These are phyloP conservation scores for Pseudogymnoascus sp. DNA, from an alignment of 2,329 filamentous ascomycete genomes.

Conservation along the genomic window DNA sequence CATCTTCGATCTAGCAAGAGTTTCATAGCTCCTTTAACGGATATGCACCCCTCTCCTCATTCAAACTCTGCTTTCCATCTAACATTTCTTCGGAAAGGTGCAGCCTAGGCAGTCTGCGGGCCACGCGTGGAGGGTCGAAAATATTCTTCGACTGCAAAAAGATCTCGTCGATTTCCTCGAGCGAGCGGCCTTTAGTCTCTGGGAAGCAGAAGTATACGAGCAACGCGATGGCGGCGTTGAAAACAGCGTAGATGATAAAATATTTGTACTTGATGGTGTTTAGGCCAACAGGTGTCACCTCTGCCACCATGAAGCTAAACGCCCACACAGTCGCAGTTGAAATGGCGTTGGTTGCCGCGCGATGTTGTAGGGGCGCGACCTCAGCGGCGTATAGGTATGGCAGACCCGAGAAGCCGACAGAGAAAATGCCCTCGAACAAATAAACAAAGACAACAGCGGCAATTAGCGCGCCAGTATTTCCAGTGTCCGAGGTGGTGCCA, in stretches of 20 bases:
- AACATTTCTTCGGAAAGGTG: background rate
- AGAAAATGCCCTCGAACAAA: slow-evolving; percentile 46
- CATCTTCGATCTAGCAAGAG: background rate
- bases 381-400: slow-evolving; percentile 15
- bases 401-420: slow-evolving; percentile 13
- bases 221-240: background rate
- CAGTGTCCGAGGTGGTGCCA: slow-evolving; percentile 39
- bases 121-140: slow-evolving; percentile 17
- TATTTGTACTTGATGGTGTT: slow-evolving; percentile 12
- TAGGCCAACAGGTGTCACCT: slow-evolving; percentile 14
- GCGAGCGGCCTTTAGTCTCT: slow-evolving; percentile 15
- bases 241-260: slow-evolving; percentile 16
- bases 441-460: slow-evolving; percentile 46
- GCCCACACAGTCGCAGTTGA: slow-evolving; percentile 14
- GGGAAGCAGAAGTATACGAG: slow-evolving; percentile 16
- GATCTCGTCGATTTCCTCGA: slow-evolving; percentile 18
- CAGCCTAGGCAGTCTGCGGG: slow-evolving; percentile 13
- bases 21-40: background rate
- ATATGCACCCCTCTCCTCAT: background rate
- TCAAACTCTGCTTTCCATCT: background rate
- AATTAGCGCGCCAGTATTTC: slow-evolving; percentile 31
- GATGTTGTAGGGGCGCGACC: slow-evolving; percentile 12
- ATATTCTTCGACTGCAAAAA: slow-evolving; percentile 16
- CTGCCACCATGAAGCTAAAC: slow-evolving; percentile 14
- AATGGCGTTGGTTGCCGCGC: slow-evolving; percentile 11